Evolutionary conservation across 805 yeast species (phyloP).

Genomic region (Candida boidinii): DNA sequence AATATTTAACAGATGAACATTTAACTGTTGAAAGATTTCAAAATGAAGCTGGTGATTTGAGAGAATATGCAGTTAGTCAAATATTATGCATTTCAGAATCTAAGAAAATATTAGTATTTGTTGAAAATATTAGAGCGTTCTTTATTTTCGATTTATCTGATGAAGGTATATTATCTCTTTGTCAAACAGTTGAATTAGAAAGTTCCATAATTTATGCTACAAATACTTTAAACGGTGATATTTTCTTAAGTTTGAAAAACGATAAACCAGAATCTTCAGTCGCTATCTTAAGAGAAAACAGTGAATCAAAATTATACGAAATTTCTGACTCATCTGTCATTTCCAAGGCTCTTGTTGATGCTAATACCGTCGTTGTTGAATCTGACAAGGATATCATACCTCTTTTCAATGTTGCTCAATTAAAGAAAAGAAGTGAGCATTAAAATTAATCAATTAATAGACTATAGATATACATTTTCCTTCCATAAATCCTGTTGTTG

Average conservation of each 20-base stretch:
- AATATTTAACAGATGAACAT: slow-evolving; percentile 46
- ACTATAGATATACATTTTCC: too few relatives aligned
- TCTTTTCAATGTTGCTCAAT: slow-evolving; percentile 40
- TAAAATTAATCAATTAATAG: slow-evolving; percentile 18
- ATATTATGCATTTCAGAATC: slow-evolving; percentile 20
- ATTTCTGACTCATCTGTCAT: slow-evolving; percentile 10
- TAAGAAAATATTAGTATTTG: slow-evolving; percentile 30
- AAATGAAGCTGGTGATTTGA: slow-evolving; percentile 35
- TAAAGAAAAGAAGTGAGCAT: slow-evolving; percentile 62
- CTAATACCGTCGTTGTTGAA: slow-evolving; percentile 25
- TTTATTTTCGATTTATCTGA: slow-evolving; percentile 27
- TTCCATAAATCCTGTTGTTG: too few relatives aligned
- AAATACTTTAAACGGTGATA: slow-evolving; percentile 12
- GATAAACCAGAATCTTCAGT: slow-evolving; percentile 12
- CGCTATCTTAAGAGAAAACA: slow-evolving; percentile 14
- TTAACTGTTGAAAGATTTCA: slow-evolving; percentile 58
- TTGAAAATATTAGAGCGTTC: slow-evolving; percentile 39
- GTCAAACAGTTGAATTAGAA: slow-evolving; percentile 22
- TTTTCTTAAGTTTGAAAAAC: slow-evolving; percentile 20
- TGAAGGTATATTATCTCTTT: slow-evolving; percentile 22
- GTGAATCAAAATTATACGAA: slow-evolving; percentile 15
- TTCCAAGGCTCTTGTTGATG: slow-evolving; percentile 13
- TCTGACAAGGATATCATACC: slow-evolving; percentile 37
- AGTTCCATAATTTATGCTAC: slow-evolving; percentile 18
- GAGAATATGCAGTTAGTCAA: slow-evolving; percentile 43